Conservation (phyloP, 1,284 basidiomycete genomes). For the Irpex sp. region DNA sequence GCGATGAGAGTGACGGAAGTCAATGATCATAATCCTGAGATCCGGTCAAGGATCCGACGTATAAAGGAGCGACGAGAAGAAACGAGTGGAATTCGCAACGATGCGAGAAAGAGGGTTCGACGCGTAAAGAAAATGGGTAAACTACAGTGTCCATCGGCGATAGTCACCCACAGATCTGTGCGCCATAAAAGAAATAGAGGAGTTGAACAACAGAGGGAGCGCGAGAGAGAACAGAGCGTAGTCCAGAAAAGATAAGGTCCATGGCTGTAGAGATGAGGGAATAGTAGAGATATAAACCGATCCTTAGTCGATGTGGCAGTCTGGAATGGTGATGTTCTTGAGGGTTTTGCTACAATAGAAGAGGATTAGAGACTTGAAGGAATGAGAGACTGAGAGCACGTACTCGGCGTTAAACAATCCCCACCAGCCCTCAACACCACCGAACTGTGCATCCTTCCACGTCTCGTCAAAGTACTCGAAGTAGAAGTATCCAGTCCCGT, state of each 20-base stretch:
- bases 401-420: slow-evolving; percentile 61
- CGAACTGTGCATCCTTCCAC: slow-evolving; percentile 77
- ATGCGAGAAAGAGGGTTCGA: not conserved
- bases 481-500: slow-evolving; percentile 83
- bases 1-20: no score
- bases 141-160: not conserved
- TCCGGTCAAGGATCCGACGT: no score
- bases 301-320: slow-evolving; percentile 19
- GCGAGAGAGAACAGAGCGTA: slow-evolving; percentile 1
- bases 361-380: slow-evolving; percentile 12
- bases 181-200: not conserved
- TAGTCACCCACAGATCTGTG: slow-evolving; percentile 1
- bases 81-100: not conserved
- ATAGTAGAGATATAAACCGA: not conserved
- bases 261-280: not conserved
- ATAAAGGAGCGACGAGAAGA: not conserved
- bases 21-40: no score
- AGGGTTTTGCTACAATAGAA: slow-evolving; percentile 28
- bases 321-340: slow-evolving; percentile 28
- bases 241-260: not conserved
- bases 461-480: slow-evolving; percentile 84
- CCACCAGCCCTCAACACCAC: slow-evolving; percentile 83
- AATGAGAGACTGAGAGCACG: slow-evolving; percentile 16
- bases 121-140: not conserved
- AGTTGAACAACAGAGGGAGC: not conserved